A percentile compares a stretch with the other conserved stretches of the same genome.
Conservation (phyloP, 1,284 basidiomycete species). For the Ganoderma leucocontextum region DNA sequence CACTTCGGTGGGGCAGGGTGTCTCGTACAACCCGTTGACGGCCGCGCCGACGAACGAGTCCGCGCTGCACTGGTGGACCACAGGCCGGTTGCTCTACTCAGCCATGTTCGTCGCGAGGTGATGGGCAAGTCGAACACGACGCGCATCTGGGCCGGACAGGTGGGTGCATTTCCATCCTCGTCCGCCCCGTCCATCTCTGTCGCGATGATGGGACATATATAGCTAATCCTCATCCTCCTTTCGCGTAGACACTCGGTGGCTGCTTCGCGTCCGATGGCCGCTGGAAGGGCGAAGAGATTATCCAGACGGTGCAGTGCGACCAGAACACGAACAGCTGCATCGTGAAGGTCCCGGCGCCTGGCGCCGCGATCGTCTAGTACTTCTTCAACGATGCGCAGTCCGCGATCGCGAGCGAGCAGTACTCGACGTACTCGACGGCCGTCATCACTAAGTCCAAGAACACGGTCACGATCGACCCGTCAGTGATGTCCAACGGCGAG, state of each 20-base stretch:
- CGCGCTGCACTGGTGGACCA: conserved; percentile 63
- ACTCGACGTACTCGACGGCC: conserved; percentile 66
- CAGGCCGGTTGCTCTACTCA: conserved; percentile 74
- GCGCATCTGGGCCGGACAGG: conserved; percentile 74
- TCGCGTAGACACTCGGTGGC: conserved; percentile 67
- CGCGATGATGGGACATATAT: background rate
- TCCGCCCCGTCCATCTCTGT: background rate
- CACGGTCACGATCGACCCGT: conserved; percentile 42
- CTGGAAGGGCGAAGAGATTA: conserved; percentile 57
- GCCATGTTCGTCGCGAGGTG: conserved; percentile 72
- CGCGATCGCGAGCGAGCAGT: conserved; percentile 38
- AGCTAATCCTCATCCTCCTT: background rate
- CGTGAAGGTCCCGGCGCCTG: conserved; percentile 73
- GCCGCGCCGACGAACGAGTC: conserved; percentile 69
- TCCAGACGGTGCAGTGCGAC: conserved; percentile 65
- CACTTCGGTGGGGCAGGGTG: conserved; percentile 74
- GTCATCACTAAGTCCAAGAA: conserved; percentile 56
- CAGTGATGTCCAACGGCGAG: conserved; percentile 44
- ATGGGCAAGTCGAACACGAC: conserved; percentile 65
- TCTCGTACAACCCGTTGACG: conserved; percentile 69
- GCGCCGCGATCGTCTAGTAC: conserved; percentile 81
- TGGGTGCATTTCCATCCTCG: conserved; percentile 23
- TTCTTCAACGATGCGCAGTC: conserved; percentile 55
- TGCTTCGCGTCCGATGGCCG: conserved; percentile 71
- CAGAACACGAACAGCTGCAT: conserved; percentile 58